phyloP scores from a whole-genome alignment of 352 stramenopile genomes.

The Globisporangium carolinianum region DNA sequence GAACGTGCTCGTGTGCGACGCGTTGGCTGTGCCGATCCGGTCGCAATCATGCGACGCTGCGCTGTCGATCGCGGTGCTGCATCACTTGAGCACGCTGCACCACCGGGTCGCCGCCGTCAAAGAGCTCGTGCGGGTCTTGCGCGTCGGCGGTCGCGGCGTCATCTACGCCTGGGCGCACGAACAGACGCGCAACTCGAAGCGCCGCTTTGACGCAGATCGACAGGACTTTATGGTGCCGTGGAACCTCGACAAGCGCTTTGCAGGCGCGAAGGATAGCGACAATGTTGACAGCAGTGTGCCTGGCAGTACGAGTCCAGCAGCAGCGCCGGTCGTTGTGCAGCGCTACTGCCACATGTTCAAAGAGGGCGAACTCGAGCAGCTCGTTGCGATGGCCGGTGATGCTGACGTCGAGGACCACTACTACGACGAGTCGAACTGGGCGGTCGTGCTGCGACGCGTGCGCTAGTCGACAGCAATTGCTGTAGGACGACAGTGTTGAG shows the following conservation, averaged over 20 bases:
- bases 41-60: conserved; percentile 68
- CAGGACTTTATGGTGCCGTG: conserved; percentile 88
- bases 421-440: conserved; percentile 86
- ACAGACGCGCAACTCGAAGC: conserved; percentile 67
- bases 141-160: conserved; percentile 55
- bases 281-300: neutral
- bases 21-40: conserved; percentile 64
- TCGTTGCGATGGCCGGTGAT: conserved; percentile 55
- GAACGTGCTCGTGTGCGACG: conserved; percentile 74
- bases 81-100: conserved; percentile 70
- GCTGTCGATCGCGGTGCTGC: conserved; percentile 80
- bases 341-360: conserved; percentile 89
- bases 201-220: conserved; percentile 52
- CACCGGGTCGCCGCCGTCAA: conserved; percentile 70
- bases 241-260: conserved; percentile 81
- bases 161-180: conserved; percentile 88
- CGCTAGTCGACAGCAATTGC: neutral
- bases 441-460: conserved; percentile 58
- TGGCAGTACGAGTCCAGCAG: neutral
- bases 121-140: conserved; percentile 70
- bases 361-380: conserved; percentile 66
- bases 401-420: conserved; percentile 66
- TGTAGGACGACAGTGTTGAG: too few relatives aligned
- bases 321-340: conserved; percentile 48
- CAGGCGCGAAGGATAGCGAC: neutral